phyloP scores from a whole-genome alignment of 495 filamentous ascomycete species.

The Oidiodendron maius region DNA sequence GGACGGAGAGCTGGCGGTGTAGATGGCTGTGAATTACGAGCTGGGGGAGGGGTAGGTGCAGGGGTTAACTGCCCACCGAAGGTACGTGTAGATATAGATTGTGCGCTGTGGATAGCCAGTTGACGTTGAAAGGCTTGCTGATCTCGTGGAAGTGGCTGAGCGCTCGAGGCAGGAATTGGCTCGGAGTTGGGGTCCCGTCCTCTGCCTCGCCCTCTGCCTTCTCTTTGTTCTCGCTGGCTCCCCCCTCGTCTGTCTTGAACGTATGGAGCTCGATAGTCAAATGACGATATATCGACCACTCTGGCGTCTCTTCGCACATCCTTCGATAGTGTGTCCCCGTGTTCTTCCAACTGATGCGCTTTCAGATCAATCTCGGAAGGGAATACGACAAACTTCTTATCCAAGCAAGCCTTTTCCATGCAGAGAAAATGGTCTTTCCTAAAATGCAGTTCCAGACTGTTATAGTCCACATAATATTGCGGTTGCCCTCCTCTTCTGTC shows the following conservation, averaged over 20 bases:
- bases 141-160: constrained; percentile 76
- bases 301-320: constrained; percentile 80
- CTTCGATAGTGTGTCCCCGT: constrained; percentile 74
- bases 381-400: constrained; percentile 99
- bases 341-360: constrained; percentile 71
- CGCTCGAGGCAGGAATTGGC: constrained; percentile 67
- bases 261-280: constrained; percentile 72
- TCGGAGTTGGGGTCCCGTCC: constrained; percentile 65
- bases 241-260: constrained; percentile 55
- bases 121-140: constrained; percentile 91
- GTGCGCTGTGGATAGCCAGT: constrained; percentile 82
- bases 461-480: constrained; percentile 86
- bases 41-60: constrained; percentile 24
- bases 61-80: constrained; percentile 77
- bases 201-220: constrained; percentile 42
- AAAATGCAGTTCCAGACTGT: constrained; percentile 79
- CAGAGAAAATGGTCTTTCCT: constrained; percentile 83
- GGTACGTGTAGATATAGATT: constrained; percentile 67
- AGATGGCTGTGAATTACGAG: constrained; percentile 31
- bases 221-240: constrained; percentile 28
- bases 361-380: constrained; percentile 90
- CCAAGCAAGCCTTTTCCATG: constrained; percentile 75
- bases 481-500: constrained; percentile 66
- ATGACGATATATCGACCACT: constrained; percentile 77
- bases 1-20: constrained; percentile 14